A percentile compares a stretch with the other conserved stretches of the same genome.
Conservation (phyloP, 441 rosid species). For the Populus hybrid region DNA sequence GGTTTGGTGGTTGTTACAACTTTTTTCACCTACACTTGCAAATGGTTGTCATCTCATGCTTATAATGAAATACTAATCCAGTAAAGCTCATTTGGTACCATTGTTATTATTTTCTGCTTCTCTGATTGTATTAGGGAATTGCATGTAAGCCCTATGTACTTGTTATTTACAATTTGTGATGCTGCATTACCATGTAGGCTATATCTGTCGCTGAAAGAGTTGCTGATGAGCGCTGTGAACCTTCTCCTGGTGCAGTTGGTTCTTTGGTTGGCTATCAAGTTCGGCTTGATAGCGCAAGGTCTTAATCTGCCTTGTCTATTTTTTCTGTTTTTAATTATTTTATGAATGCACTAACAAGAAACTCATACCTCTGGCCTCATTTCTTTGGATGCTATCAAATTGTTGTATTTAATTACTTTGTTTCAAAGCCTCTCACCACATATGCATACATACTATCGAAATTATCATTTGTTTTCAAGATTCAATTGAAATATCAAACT, state of each 20-base stretch:
- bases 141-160: not conserved
- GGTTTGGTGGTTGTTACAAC: not conserved
- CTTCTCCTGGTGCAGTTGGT: constrained; percentile 76
- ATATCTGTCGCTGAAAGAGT: constrained; percentile 97
- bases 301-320: constrained; percentile 22
- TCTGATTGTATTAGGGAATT: not conserved
- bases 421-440: not conserved
- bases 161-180: not conserved
- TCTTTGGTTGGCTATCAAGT: constrained; percentile 99
- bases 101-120: not conserved
- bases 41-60: constrained; percentile 1
- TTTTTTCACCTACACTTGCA: not conserved
- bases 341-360: not conserved
- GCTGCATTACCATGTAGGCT: constrained; percentile 55
- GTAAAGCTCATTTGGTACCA: not conserved
- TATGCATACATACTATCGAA: not conserved
- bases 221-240: constrained; percentile 92
- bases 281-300: constrained; percentile 96
- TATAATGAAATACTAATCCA: not conserved
- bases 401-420: not conserved
- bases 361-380: not conserved
- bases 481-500: not conserved
- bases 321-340: constrained; percentile 2
- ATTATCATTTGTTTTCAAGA: constrained; percentile 4
- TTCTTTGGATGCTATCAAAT: not conserved